phyloP scores from a whole-genome alignment of 2,329 filamentous ascomycete genomes.

The Fusarium circinatum region DNA sequence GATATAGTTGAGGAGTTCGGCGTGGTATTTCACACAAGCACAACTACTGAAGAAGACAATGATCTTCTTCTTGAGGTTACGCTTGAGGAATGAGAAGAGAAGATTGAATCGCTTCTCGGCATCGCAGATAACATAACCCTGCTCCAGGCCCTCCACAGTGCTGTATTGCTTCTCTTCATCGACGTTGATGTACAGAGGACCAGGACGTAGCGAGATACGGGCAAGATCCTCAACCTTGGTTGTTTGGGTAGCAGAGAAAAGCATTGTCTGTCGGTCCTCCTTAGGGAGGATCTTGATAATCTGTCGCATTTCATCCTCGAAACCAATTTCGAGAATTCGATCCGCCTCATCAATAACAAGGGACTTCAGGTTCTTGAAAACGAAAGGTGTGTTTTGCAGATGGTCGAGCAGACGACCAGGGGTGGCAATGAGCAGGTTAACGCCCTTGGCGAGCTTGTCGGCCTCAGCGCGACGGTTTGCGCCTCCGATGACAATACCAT shows the following conservation, averaged over 20 bases:
- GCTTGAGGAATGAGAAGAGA: conserved; percentile 93
- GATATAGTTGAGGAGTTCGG: conserved; percentile 96
- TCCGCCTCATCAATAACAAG: conserved; percentile 97
- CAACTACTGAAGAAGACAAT: conserved; percentile 97
- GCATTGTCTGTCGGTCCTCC: conserved; percentile 90
- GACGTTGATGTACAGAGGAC: conserved; percentile 96
- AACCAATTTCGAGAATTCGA: conserved; percentile 94
- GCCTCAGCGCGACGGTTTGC: conserved; percentile 91
- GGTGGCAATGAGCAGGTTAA: conserved; percentile 94
- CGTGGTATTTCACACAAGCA: conserved; percentile 94
- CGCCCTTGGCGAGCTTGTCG: conserved; percentile 92
- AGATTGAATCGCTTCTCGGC: conserved; percentile 93
- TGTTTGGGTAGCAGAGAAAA: conserved; percentile 99
- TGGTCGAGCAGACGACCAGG: conserved; percentile 94
- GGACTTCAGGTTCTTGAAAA: conserved; percentile 92
- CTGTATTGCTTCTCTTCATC: conserved; percentile 89
- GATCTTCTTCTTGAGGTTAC: conserved; percentile 91
- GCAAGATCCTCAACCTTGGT: conserved; percentile 98
- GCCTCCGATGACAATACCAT: conserved; percentile 95
- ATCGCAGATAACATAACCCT: conserved; percentile 95
- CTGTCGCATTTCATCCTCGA: conserved; percentile 97
- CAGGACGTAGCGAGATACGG: conserved; percentile 88
- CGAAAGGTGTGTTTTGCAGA: conserved; percentile 89
- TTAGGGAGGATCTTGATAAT: conserved; percentile 94
- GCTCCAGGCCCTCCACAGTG: conserved; percentile 92